Evolutionary conservation across 257 asterid genomes (phyloP).

Genomic region (Linderniella brevidens): DNA sequence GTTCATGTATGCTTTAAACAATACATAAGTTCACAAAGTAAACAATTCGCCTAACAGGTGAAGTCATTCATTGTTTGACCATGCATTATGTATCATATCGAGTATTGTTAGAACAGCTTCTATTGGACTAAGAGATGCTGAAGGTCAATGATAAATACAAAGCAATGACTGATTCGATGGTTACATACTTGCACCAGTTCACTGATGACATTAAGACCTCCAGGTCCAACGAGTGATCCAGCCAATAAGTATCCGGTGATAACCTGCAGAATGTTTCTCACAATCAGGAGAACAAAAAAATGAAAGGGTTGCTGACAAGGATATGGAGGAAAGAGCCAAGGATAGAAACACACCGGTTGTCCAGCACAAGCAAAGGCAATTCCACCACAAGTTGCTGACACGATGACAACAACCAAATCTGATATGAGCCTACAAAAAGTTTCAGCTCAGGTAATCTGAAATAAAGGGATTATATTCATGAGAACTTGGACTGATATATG

Average conservation of each 20-base stretch:
- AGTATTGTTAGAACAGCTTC: too few species aligned
- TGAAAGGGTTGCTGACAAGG: conserved; percentile 4
- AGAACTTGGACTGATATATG: conserved; percentile 11
- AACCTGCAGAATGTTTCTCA: conserved; percentile 40
- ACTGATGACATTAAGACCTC: conserved; percentile 85
- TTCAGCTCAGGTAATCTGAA: conserved; percentile 10
- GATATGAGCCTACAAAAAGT: conserved; percentile 70
- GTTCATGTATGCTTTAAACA: too few species aligned
- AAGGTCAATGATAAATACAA: not conserved
- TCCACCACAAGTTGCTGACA: conserved; percentile 99
- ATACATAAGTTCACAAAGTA: too few species aligned
- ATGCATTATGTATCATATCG: too few species aligned
- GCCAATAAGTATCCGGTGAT: conserved; percentile 90
- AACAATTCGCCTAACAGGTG: too few species aligned
- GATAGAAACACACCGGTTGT: conserved; percentile 67
- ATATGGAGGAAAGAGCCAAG: conserved; percentile 10
- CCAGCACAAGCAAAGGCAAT: conserved; percentile 99
- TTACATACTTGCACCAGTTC: conserved; percentile 96
- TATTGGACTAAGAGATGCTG: not conserved
- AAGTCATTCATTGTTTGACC: too few species aligned
- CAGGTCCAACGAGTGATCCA: conserved; percentile 97
- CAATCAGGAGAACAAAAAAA: conserved; percentile 12
- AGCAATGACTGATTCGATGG: conserved; percentile 3
- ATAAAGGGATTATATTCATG: conserved; percentile 12
- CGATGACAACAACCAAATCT: conserved; percentile 92